A percentile compares a stretch with the other conserved stretches of the same genome.
Evolutionary conservation across 129 eudicot genomes (phyloP).

Genomic region (Apium graveolens): DNA sequence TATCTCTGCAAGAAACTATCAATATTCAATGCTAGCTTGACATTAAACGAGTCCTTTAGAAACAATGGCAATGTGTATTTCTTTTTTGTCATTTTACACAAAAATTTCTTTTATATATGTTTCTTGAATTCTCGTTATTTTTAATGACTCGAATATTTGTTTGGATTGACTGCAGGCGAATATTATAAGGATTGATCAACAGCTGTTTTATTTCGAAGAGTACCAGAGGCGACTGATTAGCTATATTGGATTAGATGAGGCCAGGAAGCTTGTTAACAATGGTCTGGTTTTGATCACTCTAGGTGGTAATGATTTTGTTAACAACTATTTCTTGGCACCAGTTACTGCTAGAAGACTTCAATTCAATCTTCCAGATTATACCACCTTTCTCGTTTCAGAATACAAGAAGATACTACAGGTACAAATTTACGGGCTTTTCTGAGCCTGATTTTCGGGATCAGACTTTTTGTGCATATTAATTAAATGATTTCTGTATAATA

Average conservation of each 20-base stretch:
- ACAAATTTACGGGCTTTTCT: not conserved
- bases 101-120: too few relatives aligned
- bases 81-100: too few relatives aligned
- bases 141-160: not conserved
- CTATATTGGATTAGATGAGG: constrained; percentile 34
- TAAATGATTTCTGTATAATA: not conserved
- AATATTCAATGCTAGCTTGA: not conserved
- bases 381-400: constrained; percentile 37
- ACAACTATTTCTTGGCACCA: constrained; percentile 68
- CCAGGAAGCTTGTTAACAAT: constrained; percentile 44
- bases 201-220: constrained; percentile 33
- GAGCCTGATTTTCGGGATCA: too few relatives aligned
- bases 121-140: too few relatives aligned
- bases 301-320: constrained; percentile 82
- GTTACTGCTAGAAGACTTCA: constrained; percentile 53
- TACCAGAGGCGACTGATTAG: constrained; percentile 47
- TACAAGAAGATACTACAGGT: constrained; percentile 54
- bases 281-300: constrained; percentile 56
- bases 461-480: too few relatives aligned
- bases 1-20: not conserved
- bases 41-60: not conserved
- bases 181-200: constrained; percentile 51
- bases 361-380: constrained; percentile 40
- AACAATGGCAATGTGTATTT: too few relatives aligned
- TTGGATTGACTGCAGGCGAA: constrained; percentile 33